phyloP scores from a whole-genome alignment of 1,284 basidiomycete species.

The Pseudozyma flocculosa region DNA sequence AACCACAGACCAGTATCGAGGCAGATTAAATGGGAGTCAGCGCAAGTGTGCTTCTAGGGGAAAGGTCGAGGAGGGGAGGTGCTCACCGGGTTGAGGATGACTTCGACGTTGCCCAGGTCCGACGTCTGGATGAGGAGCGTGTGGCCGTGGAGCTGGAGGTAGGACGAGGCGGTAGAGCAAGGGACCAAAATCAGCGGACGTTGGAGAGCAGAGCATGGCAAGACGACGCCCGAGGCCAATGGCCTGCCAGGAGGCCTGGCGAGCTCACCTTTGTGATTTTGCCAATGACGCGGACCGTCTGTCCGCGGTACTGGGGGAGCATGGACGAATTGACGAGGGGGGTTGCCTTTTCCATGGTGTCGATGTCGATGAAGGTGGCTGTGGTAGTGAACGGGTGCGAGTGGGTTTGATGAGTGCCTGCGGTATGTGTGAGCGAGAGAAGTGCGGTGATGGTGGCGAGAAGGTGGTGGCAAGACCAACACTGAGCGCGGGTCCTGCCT shows the following conservation, averaged over 20 bases:
- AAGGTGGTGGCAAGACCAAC: too few species aligned
- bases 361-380: conserved; percentile 1
- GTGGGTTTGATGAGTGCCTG: too few species aligned
- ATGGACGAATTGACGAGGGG: conserved; percentile 53
- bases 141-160: conserved; percentile 37
- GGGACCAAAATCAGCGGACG: too few species aligned
- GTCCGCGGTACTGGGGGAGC: conserved; percentile 26
- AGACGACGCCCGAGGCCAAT: too few species aligned
- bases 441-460: too few species aligned
- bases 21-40: too few species aligned
- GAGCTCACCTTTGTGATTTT: conserved; percentile 39
- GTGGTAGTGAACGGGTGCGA: too few species aligned
- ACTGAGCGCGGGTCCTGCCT: too few species aligned
- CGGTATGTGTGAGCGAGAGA: too few species aligned
- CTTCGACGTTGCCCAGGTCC: conserved; percentile 49
- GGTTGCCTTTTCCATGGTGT: conserved; percentile 48
- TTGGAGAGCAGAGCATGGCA: not conserved
- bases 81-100: conserved; percentile 36
- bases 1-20: too few species aligned
- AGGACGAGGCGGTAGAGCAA: not conserved
- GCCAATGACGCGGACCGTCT: conserved; percentile 50
- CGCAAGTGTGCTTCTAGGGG: not conserved
- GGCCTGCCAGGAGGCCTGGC: too few species aligned
- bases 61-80: too few species aligned
- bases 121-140: conserved; percentile 46